Evolutionary conservation across 164 flowering plant genomes (phyloP).

Genomic region (Protea cynaroides): DNA sequence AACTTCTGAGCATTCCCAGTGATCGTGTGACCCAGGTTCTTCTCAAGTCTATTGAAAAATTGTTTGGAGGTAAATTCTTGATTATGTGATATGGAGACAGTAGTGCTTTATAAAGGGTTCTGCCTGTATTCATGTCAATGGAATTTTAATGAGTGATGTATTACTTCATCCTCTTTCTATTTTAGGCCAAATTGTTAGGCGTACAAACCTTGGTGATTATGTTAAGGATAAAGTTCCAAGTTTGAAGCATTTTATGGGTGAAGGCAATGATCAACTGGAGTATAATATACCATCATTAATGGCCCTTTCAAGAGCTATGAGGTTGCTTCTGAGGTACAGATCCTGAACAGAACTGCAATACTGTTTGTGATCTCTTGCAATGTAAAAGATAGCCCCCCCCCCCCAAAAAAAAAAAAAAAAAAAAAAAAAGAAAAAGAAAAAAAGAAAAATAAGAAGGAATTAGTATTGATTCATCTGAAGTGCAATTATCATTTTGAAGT

Average conservation of each 20-base stretch:
- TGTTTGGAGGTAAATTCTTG: conserved; percentile 59
- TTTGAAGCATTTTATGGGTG: conserved; percentile 42
- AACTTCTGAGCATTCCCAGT: conserved; percentile 47
- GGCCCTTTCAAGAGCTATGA: conserved; percentile 52
- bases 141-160: conserved; percentile 3
- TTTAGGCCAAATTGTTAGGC: conserved; percentile 71
- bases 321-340: conserved; percentile 59
- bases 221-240: conserved; percentile 66
- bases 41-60: conserved; percentile 43
- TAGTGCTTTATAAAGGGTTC: neutral
- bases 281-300: conserved; percentile 34
- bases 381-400: neutral
- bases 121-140: neutral
- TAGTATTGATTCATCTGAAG: neutral
- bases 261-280: conserved; percentile 44
- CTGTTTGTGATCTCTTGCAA: neutral
- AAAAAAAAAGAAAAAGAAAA: no score
- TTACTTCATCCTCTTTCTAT: neutral
- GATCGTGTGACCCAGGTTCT: conserved; percentile 38
- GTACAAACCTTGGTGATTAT: conserved; percentile 55
- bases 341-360: neutral
- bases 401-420: no score
- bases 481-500: conserved; percentile 11
- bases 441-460: no score
- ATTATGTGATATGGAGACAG: neutral